Conservation (phyloP, 2,329 filamentous ascomycete genomes). For the Aspergillus sp. region DNA sequence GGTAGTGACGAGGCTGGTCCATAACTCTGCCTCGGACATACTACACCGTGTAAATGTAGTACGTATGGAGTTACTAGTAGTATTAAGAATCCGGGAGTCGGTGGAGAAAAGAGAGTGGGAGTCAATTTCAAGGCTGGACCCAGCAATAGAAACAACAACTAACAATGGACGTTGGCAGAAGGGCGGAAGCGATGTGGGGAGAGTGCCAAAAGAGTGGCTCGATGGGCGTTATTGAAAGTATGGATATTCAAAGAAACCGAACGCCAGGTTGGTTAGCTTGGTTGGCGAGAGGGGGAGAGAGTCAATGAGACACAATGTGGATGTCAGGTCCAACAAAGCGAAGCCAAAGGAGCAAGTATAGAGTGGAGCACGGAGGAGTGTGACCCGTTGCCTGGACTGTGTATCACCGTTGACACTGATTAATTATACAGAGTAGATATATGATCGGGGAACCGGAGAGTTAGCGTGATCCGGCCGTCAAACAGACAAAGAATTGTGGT, state of each 20-base stretch:
- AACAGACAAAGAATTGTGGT: neutral
- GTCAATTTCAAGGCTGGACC: neutral
- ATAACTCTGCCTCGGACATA: conserved; percentile 38
- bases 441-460: neutral
- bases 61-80: no score
- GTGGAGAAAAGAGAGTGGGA: no score
- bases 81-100: neutral
- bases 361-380: neutral
- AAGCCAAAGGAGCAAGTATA: neutral
- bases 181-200: neutral
- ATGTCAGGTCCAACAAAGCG: neutral
- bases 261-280: no score
- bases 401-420: no score
- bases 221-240: neutral
- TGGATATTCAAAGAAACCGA: neutral
- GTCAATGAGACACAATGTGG: no score
- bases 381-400: neutral
- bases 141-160: neutral
- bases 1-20: conserved; percentile 36
- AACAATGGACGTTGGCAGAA: neutral
- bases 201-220: neutral
- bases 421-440: no score
- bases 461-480: neutral
- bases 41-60: conserved; percentile 7
- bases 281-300: neutral